phyloP scores from a whole-genome alignment of 495 filamentous ascomycete species.

The Choiromyces venosus region DNA sequence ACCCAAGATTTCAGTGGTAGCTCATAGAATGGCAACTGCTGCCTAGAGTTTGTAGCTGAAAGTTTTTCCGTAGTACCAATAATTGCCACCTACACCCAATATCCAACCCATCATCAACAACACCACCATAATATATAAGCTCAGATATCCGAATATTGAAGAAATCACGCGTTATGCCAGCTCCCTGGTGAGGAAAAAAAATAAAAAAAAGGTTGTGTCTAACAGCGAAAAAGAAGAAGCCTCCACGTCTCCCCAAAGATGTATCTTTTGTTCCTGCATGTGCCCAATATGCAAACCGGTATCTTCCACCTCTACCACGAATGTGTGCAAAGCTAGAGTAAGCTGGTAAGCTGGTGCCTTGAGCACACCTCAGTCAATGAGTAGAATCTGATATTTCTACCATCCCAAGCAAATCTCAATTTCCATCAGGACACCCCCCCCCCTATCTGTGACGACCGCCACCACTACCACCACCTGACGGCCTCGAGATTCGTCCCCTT shows the following conservation, averaged over 20 bases:
- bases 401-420: neutral
- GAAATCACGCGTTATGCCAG: neutral
- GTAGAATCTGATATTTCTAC: neutral
- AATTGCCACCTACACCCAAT: neutral
- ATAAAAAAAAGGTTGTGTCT: neutral
- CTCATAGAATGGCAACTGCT: neutral
- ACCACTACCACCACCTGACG: neutral
- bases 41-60: neutral
- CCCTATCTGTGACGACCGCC: neutral
- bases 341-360: conserved; percentile 5
- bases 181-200: neutral
- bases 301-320: neutral
- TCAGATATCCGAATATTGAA: neutral
- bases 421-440: neutral
- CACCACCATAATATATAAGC: neutral
- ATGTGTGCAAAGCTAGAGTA: neutral
- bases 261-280: neutral
- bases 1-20: neutral
- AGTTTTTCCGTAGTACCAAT: neutral
- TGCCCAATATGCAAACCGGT: neutral
- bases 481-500: neutral
- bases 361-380: neutral
- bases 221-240: neutral
- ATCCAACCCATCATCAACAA: neutral
- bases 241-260: neutral